Base-by-base conservation (phyloP, 2,329 filamentous ascomycete species). In the Elsinoe batatas region DNA sequence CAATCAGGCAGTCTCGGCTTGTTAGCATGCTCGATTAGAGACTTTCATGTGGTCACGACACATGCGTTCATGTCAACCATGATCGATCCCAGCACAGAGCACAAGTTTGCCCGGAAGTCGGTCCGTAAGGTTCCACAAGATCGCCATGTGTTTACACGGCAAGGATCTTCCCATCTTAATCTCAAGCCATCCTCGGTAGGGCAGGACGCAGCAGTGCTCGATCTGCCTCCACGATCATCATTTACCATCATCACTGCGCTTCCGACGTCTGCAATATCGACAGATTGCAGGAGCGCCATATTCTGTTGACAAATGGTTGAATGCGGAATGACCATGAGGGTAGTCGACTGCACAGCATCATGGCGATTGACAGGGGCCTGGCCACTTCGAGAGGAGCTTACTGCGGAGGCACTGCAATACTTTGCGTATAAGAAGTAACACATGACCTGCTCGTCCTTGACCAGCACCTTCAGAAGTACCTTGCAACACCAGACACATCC, bases 201-300 rank as follows among this genome's bases (percentile, higher is more conserved):
- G 47, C 47, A 51, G 18, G 18, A 13, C 18, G 6, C 33, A 11
- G 7, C 32, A 32, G 7, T 38, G 47, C 47, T 38, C 47, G 47
- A 51, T 51, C 47, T 13, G 26, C 47, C 32, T 36, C 33, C 20
- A 38, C 47, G 47, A 51, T 51, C 47, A 51, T 51, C 47, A 38
- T 51, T 3, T 51, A 17, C 47, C 10, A 20, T 17, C 47, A 51
- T 51, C 47, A 51, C 47, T n/a, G 37, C 37, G 32, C 47, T 20
- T 26, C 8, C 32, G 47, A 13, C 26, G 11, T 20, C 47, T 20
- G 47, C 33, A 51, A 51, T 51, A 51, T 51, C 47, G 35, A n/a
- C 47, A 51, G 32, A 51, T 51, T 51, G 47, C 47, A 51, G 47
- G 47, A 51, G 47, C 47, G 35, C 47, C 47, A 33, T 33, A 30